phyloP scores from a whole-genome alignment of 2,329 filamentous ascomycete species.

The Curvularia sp. region DNA sequence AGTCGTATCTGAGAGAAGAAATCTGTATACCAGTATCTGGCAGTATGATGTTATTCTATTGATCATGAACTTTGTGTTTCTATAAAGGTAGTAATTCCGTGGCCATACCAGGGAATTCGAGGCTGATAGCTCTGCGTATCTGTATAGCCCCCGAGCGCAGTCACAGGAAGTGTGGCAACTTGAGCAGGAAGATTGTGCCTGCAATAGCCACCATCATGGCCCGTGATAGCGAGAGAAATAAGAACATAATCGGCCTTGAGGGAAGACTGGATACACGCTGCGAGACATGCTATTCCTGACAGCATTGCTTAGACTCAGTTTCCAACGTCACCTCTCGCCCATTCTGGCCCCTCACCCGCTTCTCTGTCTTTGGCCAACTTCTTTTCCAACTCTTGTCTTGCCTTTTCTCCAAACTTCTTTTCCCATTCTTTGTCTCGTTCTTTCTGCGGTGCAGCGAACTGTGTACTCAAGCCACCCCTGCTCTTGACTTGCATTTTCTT shows the following conservation, averaged over 20 bases:
- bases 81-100: background rate
- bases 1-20: too few species aligned
- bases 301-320: background rate
- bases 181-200: background rate
- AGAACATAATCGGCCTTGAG: background rate
- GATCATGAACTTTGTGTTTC: too few species aligned
- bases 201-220: background rate
- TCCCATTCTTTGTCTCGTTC: constrained; percentile 37
- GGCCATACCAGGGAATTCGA: too few species aligned
- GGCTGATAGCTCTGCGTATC: too few species aligned
- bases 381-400: constrained; percentile 21
- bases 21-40: too few species aligned
- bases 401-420: constrained; percentile 34
- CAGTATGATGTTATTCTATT: too few species aligned
- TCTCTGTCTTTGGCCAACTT: constrained; percentile 23
- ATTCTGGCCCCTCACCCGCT: constrained; percentile 18
- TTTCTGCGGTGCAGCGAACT: constrained; percentile 45
- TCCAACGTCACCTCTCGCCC: constrained; percentile 18
- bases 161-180: background rate
- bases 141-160: background rate
- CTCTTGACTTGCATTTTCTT: constrained; percentile 54
- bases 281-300: background rate
- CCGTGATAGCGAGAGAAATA: background rate
- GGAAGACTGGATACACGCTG: too few species aligned
- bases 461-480: constrained; percentile 49